Evolutionary conservation across 139 green algal species (phyloP), one percentile per base, ranked within the genome.

Genomic region (Chlamydomonas incerta): DNA sequence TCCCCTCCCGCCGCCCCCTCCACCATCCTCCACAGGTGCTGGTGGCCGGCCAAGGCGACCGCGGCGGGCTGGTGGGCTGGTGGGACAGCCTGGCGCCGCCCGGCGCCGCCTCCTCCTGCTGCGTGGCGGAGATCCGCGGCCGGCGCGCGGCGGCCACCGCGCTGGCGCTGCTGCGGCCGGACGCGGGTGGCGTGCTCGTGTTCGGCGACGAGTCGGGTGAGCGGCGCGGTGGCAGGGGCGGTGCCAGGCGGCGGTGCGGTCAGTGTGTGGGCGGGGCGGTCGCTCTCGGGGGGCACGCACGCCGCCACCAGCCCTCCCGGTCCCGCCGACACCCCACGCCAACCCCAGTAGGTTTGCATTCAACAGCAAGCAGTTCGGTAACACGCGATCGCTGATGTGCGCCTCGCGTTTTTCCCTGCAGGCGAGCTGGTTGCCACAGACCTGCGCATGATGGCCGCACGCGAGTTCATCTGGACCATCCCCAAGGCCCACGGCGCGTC

Each of bases 21-120:
- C 14, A 23, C 28, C 41, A 8, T 3, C 58, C 33, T 58, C 41
- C 28, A 1, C 72, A 68, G 60, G 14, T 94, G 21, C 41, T 94
- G 60, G 94, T 95, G 35, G 92, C 88, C 1, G 94, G 94, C 14
- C 82, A 88, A 9, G 90, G 91, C 74, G 82, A 89, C 28, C 70
- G 74, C 62, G 76, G 35, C 41, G 92, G 91, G 50, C 92, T 92
- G 74, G 81, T 97, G n/a, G 84, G 70, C 24, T 86, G 96, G 67
- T 95, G 92, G 90, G 95, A 97, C 88, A 95, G 89, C 0, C 88
- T 96, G 35, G 80, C 88, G 3, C 92, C 89, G 0, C 63, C 46
- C 31, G 34, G 69, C 57, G 71, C 69, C 33, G 67, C 81, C 35
- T n/a, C 60, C 60, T 23, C 60, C 60, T 11, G 24, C 60, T 90